Percentiles rank a stretch among this genome's conserved stretches.
Evolutionary conservation across 371 early-diverging fungal species (phyloP).

Genomic region (Nematocida sp.): DNA sequence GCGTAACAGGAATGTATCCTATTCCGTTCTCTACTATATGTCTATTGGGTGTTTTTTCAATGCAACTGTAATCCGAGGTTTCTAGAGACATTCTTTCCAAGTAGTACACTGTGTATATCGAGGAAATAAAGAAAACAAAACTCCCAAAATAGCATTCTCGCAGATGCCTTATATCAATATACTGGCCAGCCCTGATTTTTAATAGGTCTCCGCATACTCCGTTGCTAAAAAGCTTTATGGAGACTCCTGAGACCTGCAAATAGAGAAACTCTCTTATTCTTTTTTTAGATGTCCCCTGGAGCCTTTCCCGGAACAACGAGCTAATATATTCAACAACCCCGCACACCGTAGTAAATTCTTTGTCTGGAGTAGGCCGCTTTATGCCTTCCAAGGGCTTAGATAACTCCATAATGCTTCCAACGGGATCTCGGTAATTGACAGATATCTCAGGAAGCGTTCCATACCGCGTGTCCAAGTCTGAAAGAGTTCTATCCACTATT

Average conservation of each 20-base stretch:
- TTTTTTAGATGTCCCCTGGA: background rate
- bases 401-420: conserved; percentile 14
- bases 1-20: conserved; percentile 43
- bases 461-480: conserved; percentile 56
- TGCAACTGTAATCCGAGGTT: conserved; percentile 3
- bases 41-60: background rate
- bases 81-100: background rate
- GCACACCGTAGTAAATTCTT: conserved; percentile 49
- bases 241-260: conserved; percentile 41
- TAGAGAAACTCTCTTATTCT: conserved; percentile 55
- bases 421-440: conserved; percentile 8
- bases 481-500: conserved; percentile 57
- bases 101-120: conserved; percentile 62
- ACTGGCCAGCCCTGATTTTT: conserved; percentile 52
- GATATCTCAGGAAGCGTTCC: conserved; percentile 44
- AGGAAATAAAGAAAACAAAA: conserved; percentile 60
- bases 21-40: conserved; percentile 14
- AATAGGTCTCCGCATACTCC: conserved; percentile 43
- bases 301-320: conserved; percentile 40
- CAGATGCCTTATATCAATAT: conserved; percentile 56
- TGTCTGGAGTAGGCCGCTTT: background rate
- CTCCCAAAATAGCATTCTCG: conserved; percentile 42
- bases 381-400: background rate
- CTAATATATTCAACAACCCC: conserved; percentile 60
- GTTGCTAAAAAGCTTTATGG: conserved; percentile 59